Conservation (phyloP, 306 rosid genomes). For the Ceratonia siliqua region DNA sequence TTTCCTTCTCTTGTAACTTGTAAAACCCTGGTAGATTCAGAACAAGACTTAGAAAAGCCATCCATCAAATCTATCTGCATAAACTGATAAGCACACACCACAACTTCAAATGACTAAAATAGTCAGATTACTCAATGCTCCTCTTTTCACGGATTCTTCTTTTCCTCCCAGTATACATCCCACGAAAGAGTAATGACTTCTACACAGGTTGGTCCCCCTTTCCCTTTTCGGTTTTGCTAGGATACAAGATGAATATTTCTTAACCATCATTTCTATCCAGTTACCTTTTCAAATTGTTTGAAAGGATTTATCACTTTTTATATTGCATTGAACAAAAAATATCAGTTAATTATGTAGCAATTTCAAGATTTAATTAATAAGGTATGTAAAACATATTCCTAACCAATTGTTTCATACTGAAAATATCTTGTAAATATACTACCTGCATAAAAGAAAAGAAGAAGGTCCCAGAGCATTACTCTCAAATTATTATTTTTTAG, state of each 20-base stretch:
- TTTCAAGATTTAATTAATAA: constrained; percentile 1
- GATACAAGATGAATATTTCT: background rate
- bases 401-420: background rate
- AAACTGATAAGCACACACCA: background rate
- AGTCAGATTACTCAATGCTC: background rate
- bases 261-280: constrained; percentile 4
- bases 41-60: constrained; percentile 25
- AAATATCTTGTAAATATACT: constrained; percentile 8
- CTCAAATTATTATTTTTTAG: background rate
- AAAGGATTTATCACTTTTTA: background rate
- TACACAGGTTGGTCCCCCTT: background rate
- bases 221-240: background rate
- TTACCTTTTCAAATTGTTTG: background rate
- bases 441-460: constrained; percentile 1
- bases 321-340: background rate
- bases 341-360: background rate
- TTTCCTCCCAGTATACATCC: background rate
- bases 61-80: constrained; percentile 6
- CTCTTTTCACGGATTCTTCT: background rate
- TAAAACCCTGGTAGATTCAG: constrained; percentile 65
- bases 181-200: constrained; percentile 14
- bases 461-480: background rate
- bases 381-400: background rate
- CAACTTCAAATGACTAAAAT: constrained; percentile 11
- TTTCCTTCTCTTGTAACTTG: constrained; percentile 94